Percentiles rank a stretch among this genome's conserved stretches.
These are phyloP conservation scores for Lobosporangium transversale DNA, from an alignment of 192 early-diverging fungal species.

Conservation along the genomic window DNA sequence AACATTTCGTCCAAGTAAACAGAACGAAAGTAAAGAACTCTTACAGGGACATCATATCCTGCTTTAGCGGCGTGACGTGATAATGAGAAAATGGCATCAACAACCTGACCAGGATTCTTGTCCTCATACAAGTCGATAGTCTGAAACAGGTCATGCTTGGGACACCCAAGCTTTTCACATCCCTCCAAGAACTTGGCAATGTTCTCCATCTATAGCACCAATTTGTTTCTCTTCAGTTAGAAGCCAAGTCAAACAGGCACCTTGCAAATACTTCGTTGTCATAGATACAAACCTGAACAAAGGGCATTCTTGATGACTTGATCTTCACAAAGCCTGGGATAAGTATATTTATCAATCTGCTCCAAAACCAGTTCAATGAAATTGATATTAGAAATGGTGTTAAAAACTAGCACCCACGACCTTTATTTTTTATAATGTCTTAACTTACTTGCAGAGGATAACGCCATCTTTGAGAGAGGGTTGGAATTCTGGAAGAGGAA, in stretches of 20 bases:
- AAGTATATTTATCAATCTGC: conserved; percentile 66
- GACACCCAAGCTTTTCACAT: conserved; percentile 71
- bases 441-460: conserved; percentile 75
- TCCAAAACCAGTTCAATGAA: neutral
- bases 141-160: conserved; percentile 79
- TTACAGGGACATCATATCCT: conserved; percentile 61
- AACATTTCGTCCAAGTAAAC: neutral
- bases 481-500: conserved; percentile 67
- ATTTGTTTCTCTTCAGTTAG: no score
- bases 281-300: conserved; percentile 64
- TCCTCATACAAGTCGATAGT: conserved; percentile 85
- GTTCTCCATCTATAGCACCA: conserved; percentile 77
- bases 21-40: conserved; percentile 1
- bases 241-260: no score
- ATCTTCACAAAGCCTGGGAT: conserved; percentile 65
- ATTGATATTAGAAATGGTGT: neutral
- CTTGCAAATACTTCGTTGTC: neutral
- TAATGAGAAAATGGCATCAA: conserved; percentile 79
- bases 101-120: conserved; percentile 76
- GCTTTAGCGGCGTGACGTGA: conserved; percentile 72
- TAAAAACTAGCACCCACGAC: no score
- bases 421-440: no score
- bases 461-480: conserved; percentile 79
- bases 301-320: conserved; percentile 75
- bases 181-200: conserved; percentile 77